Conservation (phyloP, 2,329 filamentous ascomycete genomes). For the Paecilomyces variotii region DNA sequence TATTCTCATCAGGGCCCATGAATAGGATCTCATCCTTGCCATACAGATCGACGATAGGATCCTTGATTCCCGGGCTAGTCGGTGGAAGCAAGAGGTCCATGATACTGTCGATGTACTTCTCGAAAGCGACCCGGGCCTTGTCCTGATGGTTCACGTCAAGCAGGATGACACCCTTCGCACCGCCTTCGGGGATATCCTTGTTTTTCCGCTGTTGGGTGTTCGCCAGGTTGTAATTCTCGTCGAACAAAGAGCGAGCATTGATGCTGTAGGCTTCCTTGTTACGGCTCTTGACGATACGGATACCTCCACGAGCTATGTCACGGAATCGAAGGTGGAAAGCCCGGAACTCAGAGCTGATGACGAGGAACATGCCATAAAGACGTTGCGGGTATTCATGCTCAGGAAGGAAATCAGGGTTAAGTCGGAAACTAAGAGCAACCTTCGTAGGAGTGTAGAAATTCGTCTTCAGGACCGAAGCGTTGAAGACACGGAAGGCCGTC, state of each 20-base stretch:
- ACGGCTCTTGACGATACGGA: conserved; percentile 96
- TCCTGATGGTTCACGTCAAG: conserved; percentile 92
- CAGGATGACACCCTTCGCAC: conserved; percentile 94
- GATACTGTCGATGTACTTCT: conserved; percentile 99
- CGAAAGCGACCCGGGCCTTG: conserved; percentile 83
- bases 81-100: conserved; percentile 87
- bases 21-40: conserved; percentile 95
- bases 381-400: conserved; percentile 87
- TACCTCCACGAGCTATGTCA: conserved; percentile 92
- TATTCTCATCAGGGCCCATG: conserved; percentile 99
- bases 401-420: conserved; percentile 74
- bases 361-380: conserved; percentile 96
- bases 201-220: conserved; percentile 99
- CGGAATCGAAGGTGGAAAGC: conserved; percentile 97
- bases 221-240: conserved; percentile 97
- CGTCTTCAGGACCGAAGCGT: conserved; percentile 86
- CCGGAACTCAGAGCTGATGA: conserved; percentile 92
- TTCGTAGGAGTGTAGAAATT: conserved; percentile 98
- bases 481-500: conserved; percentile 94
- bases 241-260: conserved; percentile 92
- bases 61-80: conserved; percentile 92
- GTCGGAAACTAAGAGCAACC: conserved; percentile 91
- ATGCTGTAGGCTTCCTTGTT: conserved; percentile 94
- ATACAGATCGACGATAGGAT: conserved; percentile 92
- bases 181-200: conserved; percentile 98